A percentile compares a stretch with the other conserved stretches of the same genome.
These are phyloP conservation scores for Cladophialophora exuberans DNA, from an alignment of 2,329 filamentous ascomycete genomes.

Conservation along the genomic window DNA sequence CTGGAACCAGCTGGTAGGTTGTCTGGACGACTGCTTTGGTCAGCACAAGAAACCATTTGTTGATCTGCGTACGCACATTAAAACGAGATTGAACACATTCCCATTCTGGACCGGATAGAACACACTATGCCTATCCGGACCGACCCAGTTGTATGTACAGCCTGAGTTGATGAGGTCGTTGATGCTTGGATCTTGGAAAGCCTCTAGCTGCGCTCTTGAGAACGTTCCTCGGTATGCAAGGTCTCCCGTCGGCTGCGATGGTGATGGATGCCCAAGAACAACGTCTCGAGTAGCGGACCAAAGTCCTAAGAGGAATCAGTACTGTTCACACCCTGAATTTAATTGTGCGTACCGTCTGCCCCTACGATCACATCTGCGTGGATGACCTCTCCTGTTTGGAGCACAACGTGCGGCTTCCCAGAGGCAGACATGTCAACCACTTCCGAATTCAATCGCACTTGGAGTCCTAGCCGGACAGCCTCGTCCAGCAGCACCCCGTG, in stretches of 20 bases:
- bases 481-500: conserved; percentile 47
- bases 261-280: conserved; percentile 48
- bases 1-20: conserved; percentile 10
- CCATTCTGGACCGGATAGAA: conserved; percentile 16
- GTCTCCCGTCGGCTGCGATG: conserved; percentile 57
- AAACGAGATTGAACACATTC: conserved; percentile 16
- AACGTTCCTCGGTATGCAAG: conserved; percentile 49
- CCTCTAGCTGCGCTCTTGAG: conserved; percentile 8
- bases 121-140: conserved; percentile 16
- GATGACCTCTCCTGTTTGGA: conserved; percentile 9
- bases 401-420: conserved; percentile 38
- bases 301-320: conserved; percentile 32
- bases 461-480: conserved; percentile 44
- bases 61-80: conserved; percentile 3
- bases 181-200: conserved; percentile 12
- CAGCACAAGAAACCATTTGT: background rate
- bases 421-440: conserved; percentile 35
- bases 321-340: no score
- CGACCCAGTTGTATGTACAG: conserved; percentile 16
- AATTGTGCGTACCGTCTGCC: conserved; percentile 45
- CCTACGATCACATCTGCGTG: conserved; percentile 49
- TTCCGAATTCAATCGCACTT: conserved; percentile 34
- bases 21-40: conserved; percentile 10
- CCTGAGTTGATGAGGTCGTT: conserved; percentile 16
- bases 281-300: conserved; percentile 48